A percentile compares a stretch with the other conserved stretches of the same genome.
These are phyloP conservation scores for Fistulinella prunicolor DNA, from an alignment of 768 basidiomycete genomes.

Conservation along the genomic window DNA sequence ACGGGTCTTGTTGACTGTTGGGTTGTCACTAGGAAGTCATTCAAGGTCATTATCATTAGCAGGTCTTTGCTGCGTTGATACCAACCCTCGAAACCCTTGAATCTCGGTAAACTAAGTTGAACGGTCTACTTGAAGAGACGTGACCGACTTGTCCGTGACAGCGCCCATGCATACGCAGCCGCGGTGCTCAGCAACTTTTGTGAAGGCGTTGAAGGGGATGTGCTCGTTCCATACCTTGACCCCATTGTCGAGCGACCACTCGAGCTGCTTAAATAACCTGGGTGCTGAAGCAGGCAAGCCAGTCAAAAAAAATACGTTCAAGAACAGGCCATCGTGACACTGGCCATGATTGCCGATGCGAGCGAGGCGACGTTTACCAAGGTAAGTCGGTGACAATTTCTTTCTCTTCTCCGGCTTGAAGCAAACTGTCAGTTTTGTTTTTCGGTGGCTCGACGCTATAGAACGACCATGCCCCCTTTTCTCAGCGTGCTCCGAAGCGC, in stretches of 20 bases:
- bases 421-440: neutral
- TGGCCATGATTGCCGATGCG: conserved; percentile 88
- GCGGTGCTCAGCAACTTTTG: conserved; percentile 91
- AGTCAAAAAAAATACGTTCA: conserved; percentile 65
- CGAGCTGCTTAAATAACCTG: conserved; percentile 62
- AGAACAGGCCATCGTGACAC: conserved; percentile 83
- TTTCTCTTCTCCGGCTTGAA: neutral
- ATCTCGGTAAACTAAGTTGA: conserved; percentile 46
- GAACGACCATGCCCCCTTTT: conserved; percentile 76
- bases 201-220: conserved; percentile 75
- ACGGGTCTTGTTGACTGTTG: neutral
- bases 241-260: conserved; percentile 63
- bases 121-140: neutral
- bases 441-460: conserved; percentile 65
- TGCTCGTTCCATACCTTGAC: conserved; percentile 74
- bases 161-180: conserved; percentile 84
- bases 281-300: conserved; percentile 39
- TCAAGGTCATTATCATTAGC: conserved; percentile 65
- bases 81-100: conserved; percentile 74
- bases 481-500: conserved; percentile 74
- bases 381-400: conserved; percentile 38
- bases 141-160: conserved; percentile 26
- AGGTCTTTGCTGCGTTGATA: conserved; percentile 68
- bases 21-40: conserved; percentile 58
- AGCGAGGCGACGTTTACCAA: conserved; percentile 77